Conservation (phyloP, 129 eudicot genomes). For the Scalesia atractyloides region DNA sequence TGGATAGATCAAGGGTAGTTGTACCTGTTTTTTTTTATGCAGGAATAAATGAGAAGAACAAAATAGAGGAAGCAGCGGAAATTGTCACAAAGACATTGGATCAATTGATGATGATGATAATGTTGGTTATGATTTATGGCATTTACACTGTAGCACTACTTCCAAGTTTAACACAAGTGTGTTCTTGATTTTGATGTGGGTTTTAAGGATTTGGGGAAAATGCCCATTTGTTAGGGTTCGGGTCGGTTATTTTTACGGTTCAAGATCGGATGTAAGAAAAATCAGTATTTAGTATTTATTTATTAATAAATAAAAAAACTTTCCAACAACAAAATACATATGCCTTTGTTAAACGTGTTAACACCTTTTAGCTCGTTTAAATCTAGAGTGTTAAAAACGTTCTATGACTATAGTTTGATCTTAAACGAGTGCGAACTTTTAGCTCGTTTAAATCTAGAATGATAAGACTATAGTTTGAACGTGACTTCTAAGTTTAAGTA, state of each 20-base stretch:
- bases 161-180: conserved; percentile 12
- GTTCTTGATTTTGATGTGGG: conserved; percentile 5
- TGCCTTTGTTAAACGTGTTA: no score
- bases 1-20: conserved; percentile 7
- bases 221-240: conserved; percentile 24
- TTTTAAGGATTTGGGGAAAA: conserved; percentile 23
- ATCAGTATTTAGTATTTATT: no score
- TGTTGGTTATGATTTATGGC: conserved; percentile 1
- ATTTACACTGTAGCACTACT: conserved; percentile 14
- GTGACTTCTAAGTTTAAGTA: no score
- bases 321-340: no score
- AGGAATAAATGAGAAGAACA: background rate
- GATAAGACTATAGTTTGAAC: no score
- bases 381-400: no score
- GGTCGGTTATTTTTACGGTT: conserved; percentile 1
- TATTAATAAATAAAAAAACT: no score
- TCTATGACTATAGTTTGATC: no score
- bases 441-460: no score
- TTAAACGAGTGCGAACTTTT: no score
- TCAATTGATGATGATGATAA: conserved; percentile 15
- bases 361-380: no score
- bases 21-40: conserved; percentile 14
- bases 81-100: conserved; percentile 11
- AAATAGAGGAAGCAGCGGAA: background rate
- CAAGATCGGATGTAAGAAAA: background rate